Evolutionary conservation across 306 rosid genomes (phyloP).

Genomic region (Pachyrhizus erosus): DNA sequence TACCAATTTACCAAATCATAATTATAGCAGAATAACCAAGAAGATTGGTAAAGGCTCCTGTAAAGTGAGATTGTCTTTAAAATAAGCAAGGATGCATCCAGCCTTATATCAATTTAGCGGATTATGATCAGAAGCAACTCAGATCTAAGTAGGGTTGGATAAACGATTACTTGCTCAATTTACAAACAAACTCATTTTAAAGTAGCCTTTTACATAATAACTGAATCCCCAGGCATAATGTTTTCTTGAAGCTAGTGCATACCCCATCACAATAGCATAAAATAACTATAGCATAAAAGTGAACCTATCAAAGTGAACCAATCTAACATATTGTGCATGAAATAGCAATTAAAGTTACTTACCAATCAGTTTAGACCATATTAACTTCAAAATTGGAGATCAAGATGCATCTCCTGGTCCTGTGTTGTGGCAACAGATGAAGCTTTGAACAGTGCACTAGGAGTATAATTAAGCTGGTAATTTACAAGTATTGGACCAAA

Average conservation of each 20-base stretch:
- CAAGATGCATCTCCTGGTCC: conserved; percentile 90
- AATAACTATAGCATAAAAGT: not conserved
- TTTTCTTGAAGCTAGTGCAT: conserved; percentile 4
- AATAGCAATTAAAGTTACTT: conserved; percentile 28
- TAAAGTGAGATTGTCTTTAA: not conserved
- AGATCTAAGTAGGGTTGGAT: not conserved
- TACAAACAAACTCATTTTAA: conserved; percentile 8
- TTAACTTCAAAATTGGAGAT: conserved; percentile 69
- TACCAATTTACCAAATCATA: not conserved
- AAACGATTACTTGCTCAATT: not conserved
- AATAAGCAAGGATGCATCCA: not conserved
- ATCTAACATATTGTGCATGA: conserved; percentile 21
- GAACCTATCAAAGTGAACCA: conserved; percentile 17
- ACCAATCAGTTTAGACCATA: conserved; percentile 66
- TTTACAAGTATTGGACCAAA: conserved; percentile 80
- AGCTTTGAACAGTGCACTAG: conserved; percentile 70
- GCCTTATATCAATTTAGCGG: not conserved
- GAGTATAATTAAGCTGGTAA: conserved; percentile 87
- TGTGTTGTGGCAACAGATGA: conserved; percentile 62
- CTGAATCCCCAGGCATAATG: not conserved
- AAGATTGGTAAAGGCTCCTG: not conserved
- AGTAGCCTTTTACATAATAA: not conserved
- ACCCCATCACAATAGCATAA: conserved; percentile 18
- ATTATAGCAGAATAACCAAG: not conserved
- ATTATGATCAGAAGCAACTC: not conserved